phyloP scores from a whole-genome alignment of 208 protist species.

The Polymyxa betae region DNA sequence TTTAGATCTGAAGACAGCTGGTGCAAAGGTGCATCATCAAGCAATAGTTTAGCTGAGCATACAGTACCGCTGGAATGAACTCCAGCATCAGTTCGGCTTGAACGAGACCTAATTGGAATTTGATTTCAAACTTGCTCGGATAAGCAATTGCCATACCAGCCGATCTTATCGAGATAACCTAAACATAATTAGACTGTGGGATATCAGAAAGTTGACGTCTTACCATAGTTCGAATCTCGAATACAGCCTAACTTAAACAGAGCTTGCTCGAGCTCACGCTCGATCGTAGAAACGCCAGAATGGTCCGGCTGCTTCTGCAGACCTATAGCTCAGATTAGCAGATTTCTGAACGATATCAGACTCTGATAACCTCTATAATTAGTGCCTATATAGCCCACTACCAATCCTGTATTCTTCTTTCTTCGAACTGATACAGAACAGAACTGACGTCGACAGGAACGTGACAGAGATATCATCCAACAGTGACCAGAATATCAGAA shows the following conservation, averaged over 20 bases:
- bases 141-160: too few species aligned
- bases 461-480: too few species aligned
- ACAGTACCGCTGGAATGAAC: constrained; percentile 36
- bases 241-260: constrained; percentile 19
- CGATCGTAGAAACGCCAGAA: neutral
- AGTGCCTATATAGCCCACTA: neutral
- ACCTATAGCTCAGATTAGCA: neutral
- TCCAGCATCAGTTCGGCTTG: constrained; percentile 14
- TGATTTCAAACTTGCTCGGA: too few species aligned
- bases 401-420: constrained; percentile 6
- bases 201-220: neutral
- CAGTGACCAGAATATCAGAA: too few species aligned
- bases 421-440: neutral
- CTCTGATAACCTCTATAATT: neutral
- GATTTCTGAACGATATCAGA: neutral
- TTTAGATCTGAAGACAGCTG: neutral
- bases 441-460: neutral
- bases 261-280: neutral
- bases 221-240: constrained; percentile 31
- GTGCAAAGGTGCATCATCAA: neutral
- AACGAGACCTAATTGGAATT: too few species aligned
- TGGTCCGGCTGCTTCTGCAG: constrained; percentile 18
- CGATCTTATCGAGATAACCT: constrained; percentile 48
- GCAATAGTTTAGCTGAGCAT: constrained; percentile 36
- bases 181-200: neutral